Conservation (phyloP, 2,329 filamentous ascomycete genomes). For the Fusarium proliferatum region DNA sequence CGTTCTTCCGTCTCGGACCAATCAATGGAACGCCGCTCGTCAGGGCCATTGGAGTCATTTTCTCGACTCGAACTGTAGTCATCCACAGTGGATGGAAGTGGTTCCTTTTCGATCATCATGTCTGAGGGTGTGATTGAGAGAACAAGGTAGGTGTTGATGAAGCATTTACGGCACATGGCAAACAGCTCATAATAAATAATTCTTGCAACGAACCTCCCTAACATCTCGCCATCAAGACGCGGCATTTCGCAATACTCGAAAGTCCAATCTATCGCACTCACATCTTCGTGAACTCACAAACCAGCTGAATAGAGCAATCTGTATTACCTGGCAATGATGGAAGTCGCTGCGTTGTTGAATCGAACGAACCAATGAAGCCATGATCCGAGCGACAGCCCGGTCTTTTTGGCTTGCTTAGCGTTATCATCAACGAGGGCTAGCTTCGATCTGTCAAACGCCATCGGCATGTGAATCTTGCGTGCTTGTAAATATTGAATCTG, state of each 20-base stretch:
- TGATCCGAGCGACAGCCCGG: conserved; percentile 6
- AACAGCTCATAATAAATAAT: not conserved
- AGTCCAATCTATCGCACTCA: not conserved
- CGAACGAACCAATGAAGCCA: not conserved
- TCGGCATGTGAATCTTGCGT: conserved; percentile 4
- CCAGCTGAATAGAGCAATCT: not conserved
- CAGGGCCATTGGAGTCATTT: not conserved
- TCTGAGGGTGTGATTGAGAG: not conserved
- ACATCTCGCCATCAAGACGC: not conserved
- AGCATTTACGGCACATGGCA: not conserved
- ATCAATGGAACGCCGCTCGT: not conserved
- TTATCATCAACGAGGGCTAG: not conserved
- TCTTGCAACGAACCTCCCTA: not conserved
- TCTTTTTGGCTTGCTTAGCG: not conserved
- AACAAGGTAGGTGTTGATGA: not conserved
- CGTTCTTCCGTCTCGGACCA: conserved; percentile 21
- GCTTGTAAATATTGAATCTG: not conserved
- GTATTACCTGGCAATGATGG: not conserved
- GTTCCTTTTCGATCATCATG: not conserved
- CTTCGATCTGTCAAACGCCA: not conserved
- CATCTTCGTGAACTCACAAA: not conserved
- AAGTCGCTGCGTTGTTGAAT: not conserved
- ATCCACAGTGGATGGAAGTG: not conserved
- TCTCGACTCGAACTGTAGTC: not conserved
- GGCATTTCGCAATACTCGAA: not conserved